A percentile compares a stretch with the other conserved stretches of the same genome.
phyloP scores from a whole-genome alignment of 2,329 filamentous ascomycete species.

The Helotiales sp. region DNA sequence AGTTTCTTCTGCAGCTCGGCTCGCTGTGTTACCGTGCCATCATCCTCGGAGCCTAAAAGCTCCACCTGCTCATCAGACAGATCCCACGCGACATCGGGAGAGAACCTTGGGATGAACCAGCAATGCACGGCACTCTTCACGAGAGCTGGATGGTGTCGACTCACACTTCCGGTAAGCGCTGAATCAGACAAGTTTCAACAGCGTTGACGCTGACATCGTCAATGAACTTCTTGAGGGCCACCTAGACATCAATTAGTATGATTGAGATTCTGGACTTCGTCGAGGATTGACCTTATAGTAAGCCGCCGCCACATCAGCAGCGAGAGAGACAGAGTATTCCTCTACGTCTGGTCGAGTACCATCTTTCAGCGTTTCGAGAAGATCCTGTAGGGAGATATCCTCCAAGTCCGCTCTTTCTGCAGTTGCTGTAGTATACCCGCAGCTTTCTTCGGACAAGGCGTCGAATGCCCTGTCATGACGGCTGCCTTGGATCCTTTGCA shows the following conservation, averaged over 20 bases:
- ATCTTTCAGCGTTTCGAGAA: not conserved
- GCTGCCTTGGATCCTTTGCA: constrained; percentile 5
- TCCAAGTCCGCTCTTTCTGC: not conserved
- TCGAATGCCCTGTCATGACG: constrained; percentile 6
- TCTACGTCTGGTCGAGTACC: constrained; percentile 8
- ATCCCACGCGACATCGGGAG: constrained; percentile 8
- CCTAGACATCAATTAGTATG: not conserved
- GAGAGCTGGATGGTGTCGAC: not conserved
- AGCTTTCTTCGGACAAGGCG: not conserved
- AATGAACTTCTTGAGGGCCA: constrained; percentile 15
- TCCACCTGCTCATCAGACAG: constrained; percentile 9
- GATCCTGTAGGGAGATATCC: not conserved
- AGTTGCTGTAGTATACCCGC: not conserved
- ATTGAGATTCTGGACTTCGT: not conserved
- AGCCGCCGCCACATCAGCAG: constrained; percentile 10
- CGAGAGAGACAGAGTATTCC: constrained; percentile 7
- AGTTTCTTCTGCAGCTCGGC: constrained; percentile 5
- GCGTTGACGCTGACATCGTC: constrained; percentile 12
- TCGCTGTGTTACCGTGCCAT: not conserved
- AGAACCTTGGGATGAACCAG: constrained; percentile 3
- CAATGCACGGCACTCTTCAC: not conserved
- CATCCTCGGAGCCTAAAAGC: constrained; percentile 1
- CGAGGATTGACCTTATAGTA: constrained; percentile 5
- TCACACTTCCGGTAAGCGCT: constrained; percentile 7
- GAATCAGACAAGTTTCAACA: constrained; percentile 13